These are phyloP conservation scores for Eimeria tenella DNA, from an alignment of 169 alveolate genomes.

Conservation along the genomic window DNA sequence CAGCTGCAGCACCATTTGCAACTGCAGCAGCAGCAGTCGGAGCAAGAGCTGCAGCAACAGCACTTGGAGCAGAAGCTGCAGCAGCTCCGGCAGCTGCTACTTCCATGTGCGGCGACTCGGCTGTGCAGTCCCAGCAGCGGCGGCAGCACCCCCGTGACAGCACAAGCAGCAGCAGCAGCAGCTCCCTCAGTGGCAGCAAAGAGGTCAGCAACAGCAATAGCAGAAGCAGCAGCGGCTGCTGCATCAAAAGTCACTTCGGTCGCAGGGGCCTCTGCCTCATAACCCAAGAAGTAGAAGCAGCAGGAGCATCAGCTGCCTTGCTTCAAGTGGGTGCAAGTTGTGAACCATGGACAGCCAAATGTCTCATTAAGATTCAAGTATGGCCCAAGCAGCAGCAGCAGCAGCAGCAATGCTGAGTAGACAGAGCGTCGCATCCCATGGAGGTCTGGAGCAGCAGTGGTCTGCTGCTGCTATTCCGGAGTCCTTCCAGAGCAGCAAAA, in stretches of 20 bases:
- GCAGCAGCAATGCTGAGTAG: neutral
- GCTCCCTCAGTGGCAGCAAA: neutral
- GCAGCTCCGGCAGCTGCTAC: neutral
- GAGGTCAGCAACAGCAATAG: neutral
- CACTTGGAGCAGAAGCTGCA: neutral
- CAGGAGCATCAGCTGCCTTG: neutral
- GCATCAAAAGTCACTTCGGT: neutral
- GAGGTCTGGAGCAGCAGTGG: neutral
- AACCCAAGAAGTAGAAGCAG: too few relatives aligned
- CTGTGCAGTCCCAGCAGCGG: neutral
- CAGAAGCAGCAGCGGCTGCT: slow-evolving; percentile 34
- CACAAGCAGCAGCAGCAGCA: slow-evolving; percentile 14
- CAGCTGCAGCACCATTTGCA: neutral
- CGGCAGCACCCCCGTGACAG: neutral
- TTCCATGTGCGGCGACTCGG: neutral
- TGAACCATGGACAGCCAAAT: neutral
- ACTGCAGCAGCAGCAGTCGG: neutral
- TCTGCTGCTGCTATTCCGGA: slow-evolving; percentile 1
- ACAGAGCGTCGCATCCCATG: neutral
- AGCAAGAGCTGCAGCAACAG: slow-evolving; percentile 17
- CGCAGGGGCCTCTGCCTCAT: too few relatives aligned
- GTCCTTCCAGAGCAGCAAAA: neutral
- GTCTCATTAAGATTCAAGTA: neutral
- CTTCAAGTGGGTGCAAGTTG: neutral
- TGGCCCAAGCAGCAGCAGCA: slow-evolving; percentile 4